Evolutionary conservation across 352 stramenopile genomes (phyloP).

Genomic region (Phytophthora ohioensis): DNA sequence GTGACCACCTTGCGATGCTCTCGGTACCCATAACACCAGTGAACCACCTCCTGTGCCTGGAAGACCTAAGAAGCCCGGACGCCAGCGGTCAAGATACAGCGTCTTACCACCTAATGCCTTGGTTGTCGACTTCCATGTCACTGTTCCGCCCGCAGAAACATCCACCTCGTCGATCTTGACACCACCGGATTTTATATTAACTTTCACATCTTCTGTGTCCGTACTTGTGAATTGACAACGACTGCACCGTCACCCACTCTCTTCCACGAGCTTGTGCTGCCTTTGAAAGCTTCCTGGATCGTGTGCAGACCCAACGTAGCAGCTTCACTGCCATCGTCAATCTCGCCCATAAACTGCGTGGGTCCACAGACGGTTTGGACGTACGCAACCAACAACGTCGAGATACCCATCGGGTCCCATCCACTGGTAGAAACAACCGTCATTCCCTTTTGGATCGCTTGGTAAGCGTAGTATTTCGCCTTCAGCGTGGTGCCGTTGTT

Average conservation of each 20-base stretch:
- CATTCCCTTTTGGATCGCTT: slow-evolving; percentile 45
- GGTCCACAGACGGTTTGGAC: slow-evolving; percentile 61
- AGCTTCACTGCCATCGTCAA: slow-evolving; percentile 47
- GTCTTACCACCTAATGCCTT: slow-evolving; percentile 54
- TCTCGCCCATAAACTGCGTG: slow-evolving; percentile 50
- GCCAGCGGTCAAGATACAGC: slow-evolving; percentile 69
- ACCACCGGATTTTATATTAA: slow-evolving; percentile 52
- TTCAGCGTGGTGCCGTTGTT: slow-evolving; percentile 40
- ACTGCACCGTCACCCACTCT: slow-evolving; percentile 37
- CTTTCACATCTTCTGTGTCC: slow-evolving; percentile 44
- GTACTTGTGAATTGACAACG: slow-evolving; percentile 46
- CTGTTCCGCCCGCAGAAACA: slow-evolving; percentile 38
- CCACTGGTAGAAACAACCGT: slow-evolving; percentile 37
- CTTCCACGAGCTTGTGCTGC: slow-evolving; percentile 44
- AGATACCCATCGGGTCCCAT: slow-evolving; percentile 48
- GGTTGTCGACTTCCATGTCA: slow-evolving; percentile 39
- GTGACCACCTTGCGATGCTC: slow-evolving; percentile 37
- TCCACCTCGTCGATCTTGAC: slow-evolving; percentile 39
- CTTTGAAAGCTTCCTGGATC: slow-evolving; percentile 48
- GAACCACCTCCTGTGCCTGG: slow-evolving; percentile 66
- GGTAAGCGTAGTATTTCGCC: slow-evolving; percentile 37
- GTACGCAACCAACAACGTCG: slow-evolving; percentile 47
- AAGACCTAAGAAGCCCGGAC: slow-evolving; percentile 53
- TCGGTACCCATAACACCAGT: slow-evolving; percentile 57
- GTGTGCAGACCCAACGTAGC: slow-evolving; percentile 47